Base-by-base conservation (phyloP, 805 yeast species). In the Starmerella asiatica region DNA sequence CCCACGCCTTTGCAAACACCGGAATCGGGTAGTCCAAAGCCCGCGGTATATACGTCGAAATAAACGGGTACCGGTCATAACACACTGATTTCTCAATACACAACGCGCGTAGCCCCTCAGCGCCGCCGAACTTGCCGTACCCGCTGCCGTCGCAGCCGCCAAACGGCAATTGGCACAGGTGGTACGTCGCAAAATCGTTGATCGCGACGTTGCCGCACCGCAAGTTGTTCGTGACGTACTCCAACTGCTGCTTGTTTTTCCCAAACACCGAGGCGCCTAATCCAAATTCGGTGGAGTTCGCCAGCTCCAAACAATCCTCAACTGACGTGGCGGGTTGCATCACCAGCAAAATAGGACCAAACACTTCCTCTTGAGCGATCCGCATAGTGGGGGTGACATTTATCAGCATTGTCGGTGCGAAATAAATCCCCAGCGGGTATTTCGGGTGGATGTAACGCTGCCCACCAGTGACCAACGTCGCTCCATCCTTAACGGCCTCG, bases 91-190 rank as follows among this genome's bases (percentile, higher is more conserved):
- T 91, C 39, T 84, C 81, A 41, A 76, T 69, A 58, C 97, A 88
- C 33, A 91, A 65, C 0, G 95, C 96, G 30, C 83, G 73, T 32
- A 91, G 67, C 2, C 99, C 99, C 65, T 91, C 99, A 56, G 79
- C 94, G 34, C 99, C 99, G 18, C 95, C 94, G 64, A 91, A 91
- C 57, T 88, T 88, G 42, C 98, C 98, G 56, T 85, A 91, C 0
- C 99, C 99, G 5, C 94, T 80, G 34, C 85, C 91, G 50, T 77
- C 77, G 21, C 73, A 73, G 23, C 99, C 99, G 39, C 99, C 99
- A 62, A 91, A 91, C 24, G 99, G 99, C 50, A 91, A 67, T 61
- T 91, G 98, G 50, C 95, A 86, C 27, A 91, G 83, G 55, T 86
- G 84, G 56, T 76, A 91, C 0, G 97, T 88, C 6, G 97, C 99